A percentile compares a stretch with the other conserved stretches of the same genome.
These are phyloP conservation scores for Aspergillus tamarii DNA, from an alignment of 2,329 filamentous ascomycete species.

Conservation along the genomic window DNA sequence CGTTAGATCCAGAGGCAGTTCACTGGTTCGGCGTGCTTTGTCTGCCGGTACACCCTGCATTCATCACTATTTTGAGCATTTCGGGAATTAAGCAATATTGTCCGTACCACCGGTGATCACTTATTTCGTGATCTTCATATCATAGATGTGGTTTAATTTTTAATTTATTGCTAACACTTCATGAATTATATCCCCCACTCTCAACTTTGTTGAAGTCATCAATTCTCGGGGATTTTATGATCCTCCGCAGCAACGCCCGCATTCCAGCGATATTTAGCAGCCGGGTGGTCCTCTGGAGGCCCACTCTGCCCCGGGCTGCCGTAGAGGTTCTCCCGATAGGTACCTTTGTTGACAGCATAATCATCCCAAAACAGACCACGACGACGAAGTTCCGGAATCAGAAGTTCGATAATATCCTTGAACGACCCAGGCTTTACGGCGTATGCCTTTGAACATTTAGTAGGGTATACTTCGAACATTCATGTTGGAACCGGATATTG, in stretches of 20 bases:
- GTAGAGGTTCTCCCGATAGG: slow-evolving; percentile 46
- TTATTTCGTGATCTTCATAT: no score
- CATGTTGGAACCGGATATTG: no score
- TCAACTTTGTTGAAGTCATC: neutral
- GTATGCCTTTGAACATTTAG: slow-evolving; percentile 54
- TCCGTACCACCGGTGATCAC: no score
- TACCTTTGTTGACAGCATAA: slow-evolving; percentile 41
- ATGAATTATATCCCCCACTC: no score
- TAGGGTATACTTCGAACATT: neutral
- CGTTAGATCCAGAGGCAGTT: fast-evolving
- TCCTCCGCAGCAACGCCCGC: slow-evolving; percentile 38
- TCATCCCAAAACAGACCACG: slow-evolving; percentile 53
- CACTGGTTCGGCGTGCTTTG: no score
- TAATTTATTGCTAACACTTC: no score
- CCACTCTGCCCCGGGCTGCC: slow-evolving; percentile 36
- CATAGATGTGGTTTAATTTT: no score
- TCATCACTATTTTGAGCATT: no score
- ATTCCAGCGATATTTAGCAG: slow-evolving; percentile 42
- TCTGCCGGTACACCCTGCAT: no score
- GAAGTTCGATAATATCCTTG: slow-evolving; percentile 66
- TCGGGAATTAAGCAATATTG: no score
- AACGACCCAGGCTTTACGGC: slow-evolving; percentile 70
- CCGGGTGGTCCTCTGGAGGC: slow-evolving; percentile 39
- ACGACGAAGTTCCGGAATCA: slow-evolving; percentile 65
- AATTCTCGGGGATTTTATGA: slow-evolving; percentile 33